These are phyloP conservation scores for Hymenoscyphus fructigenus DNA, from an alignment of 2,329 filamentous ascomycete genomes.

Conservation along the genomic window DNA sequence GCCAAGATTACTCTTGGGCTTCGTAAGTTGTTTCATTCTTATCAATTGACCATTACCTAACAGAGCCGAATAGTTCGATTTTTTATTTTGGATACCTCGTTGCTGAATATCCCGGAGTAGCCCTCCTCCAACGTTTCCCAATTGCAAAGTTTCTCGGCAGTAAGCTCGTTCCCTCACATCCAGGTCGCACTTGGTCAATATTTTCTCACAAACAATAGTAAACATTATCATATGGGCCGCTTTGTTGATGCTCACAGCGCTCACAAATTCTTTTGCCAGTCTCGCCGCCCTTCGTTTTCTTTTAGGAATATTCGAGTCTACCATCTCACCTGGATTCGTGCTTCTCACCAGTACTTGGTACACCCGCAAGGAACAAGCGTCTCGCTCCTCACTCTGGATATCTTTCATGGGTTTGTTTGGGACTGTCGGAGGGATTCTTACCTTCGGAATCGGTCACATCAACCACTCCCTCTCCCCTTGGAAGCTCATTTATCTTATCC, in stretches of 20 bases:
- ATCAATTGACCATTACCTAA: background rate
- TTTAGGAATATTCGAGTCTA: constrained; percentile 50
- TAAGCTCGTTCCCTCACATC: constrained; percentile 4
- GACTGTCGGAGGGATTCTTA: constrained; percentile 37
- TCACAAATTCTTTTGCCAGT: constrained; percentile 48
- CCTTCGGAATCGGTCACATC: constrained; percentile 41
- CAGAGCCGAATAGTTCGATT: constrained; percentile 35
- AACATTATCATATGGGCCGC: constrained; percentile 38
- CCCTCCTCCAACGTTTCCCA: constrained; percentile 38
- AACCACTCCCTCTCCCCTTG: constrained; percentile 40
- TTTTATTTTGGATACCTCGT: constrained; percentile 39
- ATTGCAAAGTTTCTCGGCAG: constrained; percentile 55
- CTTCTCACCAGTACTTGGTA: constrained; percentile 43
- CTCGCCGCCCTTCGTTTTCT: constrained; percentile 50
- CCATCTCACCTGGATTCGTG: constrained; percentile 52
- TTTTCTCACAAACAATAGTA: constrained; percentile 32
- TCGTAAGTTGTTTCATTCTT: constrained; percentile 5
- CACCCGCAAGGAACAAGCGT: constrained; percentile 38
- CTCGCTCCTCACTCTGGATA: constrained; percentile 40
- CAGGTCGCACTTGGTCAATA: background rate
- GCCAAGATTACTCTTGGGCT: constrained; percentile 45
- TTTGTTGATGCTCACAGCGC: constrained; percentile 47
- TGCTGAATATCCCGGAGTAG: constrained; percentile 37
- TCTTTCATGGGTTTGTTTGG: constrained; percentile 50
- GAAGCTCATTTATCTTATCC: constrained; percentile 30